phyloP scores from a whole-genome alignment of 352 stramenopile species.

The Thraustochytrium striatum region DNA sequence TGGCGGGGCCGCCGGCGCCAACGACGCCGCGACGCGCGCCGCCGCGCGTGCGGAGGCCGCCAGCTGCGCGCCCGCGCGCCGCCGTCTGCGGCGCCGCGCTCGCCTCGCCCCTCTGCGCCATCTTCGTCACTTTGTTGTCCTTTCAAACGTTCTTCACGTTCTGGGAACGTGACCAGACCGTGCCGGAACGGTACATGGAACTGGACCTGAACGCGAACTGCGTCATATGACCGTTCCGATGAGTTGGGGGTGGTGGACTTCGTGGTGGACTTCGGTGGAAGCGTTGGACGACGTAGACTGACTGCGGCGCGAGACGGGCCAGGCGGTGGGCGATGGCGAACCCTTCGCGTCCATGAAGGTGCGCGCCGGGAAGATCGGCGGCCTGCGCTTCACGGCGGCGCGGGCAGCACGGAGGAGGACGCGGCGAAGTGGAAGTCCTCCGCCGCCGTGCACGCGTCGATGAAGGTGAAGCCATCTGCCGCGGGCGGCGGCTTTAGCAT shows the following conservation, averaged over 20 bases:
- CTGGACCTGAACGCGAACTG: too few relatives aligned
- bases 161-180: too few relatives aligned
- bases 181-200: too few relatives aligned
- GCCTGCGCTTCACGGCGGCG: background rate
- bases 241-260: too few relatives aligned
- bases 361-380: background rate
- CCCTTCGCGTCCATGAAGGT: background rate
- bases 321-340: background rate
- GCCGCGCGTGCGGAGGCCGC: background rate
- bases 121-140: background rate
- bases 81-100: background rate
- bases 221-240: too few relatives aligned
- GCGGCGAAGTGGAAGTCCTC: background rate
- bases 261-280: too few relatives aligned
- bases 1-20: background rate
- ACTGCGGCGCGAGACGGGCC: background rate
- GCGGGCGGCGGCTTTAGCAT: background rate
- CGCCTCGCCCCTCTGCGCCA: background rate
- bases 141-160: too few relatives aligned
- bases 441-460: background rate
- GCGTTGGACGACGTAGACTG: too few relatives aligned
- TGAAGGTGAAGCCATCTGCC: too few relatives aligned
- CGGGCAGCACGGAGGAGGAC: background rate
- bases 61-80: background rate
- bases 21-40: background rate